Percentiles rank a stretch among this genome's conserved stretches.
Conservation (phyloP, 305 asterid species). For the Plantago coronopus region DNA sequence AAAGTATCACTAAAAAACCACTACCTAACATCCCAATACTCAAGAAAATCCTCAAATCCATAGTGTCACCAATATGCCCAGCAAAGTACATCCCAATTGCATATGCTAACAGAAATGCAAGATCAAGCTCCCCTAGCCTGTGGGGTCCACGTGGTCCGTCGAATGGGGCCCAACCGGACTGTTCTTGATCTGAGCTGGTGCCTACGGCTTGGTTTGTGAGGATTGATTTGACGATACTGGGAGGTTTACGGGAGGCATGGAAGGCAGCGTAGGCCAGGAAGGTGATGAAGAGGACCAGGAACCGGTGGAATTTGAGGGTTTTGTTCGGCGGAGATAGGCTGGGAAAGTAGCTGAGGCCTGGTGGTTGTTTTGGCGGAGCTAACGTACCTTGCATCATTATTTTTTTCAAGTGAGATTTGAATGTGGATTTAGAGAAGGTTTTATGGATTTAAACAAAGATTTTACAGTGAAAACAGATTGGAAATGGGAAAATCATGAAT, state of each 20-base stretch:
- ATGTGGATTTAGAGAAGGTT: not conserved
- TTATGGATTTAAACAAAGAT: not conserved
- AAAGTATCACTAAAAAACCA: constrained; percentile 55
- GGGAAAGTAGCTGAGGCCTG: constrained; percentile 59
- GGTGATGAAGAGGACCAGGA: constrained; percentile 65
- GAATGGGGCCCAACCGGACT: constrained; percentile 82
- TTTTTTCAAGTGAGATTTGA: not conserved
- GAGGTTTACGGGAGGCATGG: constrained; percentile 96
- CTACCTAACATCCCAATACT: constrained; percentile 86
- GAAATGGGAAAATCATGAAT: too few relatives aligned
- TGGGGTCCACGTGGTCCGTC: constrained; percentile 73
- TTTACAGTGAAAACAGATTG: not conserved
- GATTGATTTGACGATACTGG: constrained; percentile 87
- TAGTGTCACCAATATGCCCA: constrained; percentile 76
- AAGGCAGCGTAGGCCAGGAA: constrained; percentile 84
- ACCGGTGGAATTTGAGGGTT: constrained; percentile 52
- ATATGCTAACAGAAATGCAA: constrained; percentile 67
- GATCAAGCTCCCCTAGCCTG: constrained; percentile 95
- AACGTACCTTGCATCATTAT: constrained; percentile 42
- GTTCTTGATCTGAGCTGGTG: constrained; percentile 23
- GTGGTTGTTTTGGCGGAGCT: constrained; percentile 47
- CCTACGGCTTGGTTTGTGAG: constrained; percentile 54
- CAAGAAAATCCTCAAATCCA: constrained; percentile 70
- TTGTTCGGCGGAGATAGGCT: constrained; percentile 47
- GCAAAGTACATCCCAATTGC: constrained; percentile 82